Evolutionary conservation across 768 basidiomycete genomes (phyloP), one percentile per base, ranked within the genome.

Genomic region (Russula ochroleuca): DNA sequence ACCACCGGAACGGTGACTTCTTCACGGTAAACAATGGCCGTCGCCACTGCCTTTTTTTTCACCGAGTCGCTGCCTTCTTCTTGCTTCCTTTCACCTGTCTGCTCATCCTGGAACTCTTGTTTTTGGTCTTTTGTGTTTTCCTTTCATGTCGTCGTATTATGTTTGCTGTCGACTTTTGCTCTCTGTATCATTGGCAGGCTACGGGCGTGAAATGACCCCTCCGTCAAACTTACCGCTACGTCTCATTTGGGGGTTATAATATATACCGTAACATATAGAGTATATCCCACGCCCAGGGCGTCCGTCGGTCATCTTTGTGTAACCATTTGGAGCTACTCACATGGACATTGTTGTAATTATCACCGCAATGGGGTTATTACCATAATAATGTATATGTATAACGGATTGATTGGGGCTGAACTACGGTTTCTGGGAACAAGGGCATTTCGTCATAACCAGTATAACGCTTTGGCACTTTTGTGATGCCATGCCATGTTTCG

Each of bases 181-280:
- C 33, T 54, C 8, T 54, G 52, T 61, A 61, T 47, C 43, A 47
- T 47, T 47, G 21, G 47, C 60, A 52, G 31, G n/a, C 21, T 47
- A 19, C 31, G 43, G 28, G 41, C 37, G 51, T 53, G 59, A 61
- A 47, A 45, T 51, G 51, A 53, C 23, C 40, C 17, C 33, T 37
- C 51, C 25, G 41, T 51, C 40, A 43, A 19, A 43, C 43, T n/a
- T n/a, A n/a, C 51, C 50, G 50, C 7, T 25, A 43, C 40, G 25
- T 43, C 38, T 43, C 28, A 13, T 15, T 23, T 23, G 33, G 33
- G 60, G 43, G 60, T 45, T 45, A 43, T 53, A 43, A 61, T 53
- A 53, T 61, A 53, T 61, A 47, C 60, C 52, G 52, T 61, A 61
- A 61, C 41, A 47, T 47, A 45, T 45, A 47, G n/a, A 47, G 50